phyloP scores from a whole-genome alignment of 1,139 yeast species.

The Nakaseomyces sp. region DNA sequence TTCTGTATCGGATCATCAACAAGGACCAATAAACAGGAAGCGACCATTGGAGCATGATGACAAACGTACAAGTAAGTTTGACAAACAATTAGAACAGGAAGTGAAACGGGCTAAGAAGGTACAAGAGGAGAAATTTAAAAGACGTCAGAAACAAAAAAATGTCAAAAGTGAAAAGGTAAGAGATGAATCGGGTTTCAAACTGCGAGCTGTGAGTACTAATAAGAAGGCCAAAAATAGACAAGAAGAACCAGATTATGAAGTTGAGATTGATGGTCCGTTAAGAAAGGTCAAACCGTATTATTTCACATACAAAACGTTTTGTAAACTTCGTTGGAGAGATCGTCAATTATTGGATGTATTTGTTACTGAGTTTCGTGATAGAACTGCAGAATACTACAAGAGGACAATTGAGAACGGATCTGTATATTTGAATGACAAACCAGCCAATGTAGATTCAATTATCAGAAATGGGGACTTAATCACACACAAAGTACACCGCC shows the following conservation, averaged over 20 bases:
- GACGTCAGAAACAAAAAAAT: conserved; percentile 4
- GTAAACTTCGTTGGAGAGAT: conserved; percentile 88
- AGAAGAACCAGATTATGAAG: conserved; percentile 30
- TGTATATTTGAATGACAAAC: conserved; percentile 59
- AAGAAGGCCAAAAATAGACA: conserved; percentile 22
- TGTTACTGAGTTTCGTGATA: conserved; percentile 73
- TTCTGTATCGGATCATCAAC: not conserved
- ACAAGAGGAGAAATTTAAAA: conserved; percentile 30
- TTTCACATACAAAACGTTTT: conserved; percentile 82
- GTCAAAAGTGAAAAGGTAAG: conserved; percentile 13
- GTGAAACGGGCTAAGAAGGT: conserved; percentile 12
- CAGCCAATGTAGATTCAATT: conserved; percentile 56
- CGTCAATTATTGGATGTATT: conserved; percentile 71
- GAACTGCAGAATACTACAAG: conserved; percentile 59
- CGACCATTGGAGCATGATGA: not conserved
- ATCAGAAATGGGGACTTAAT: conserved; percentile 81
- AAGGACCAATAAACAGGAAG: not conserved
- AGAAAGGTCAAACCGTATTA: conserved; percentile 78
- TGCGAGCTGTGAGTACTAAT: conserved; percentile 22
- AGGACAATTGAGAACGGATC: conserved; percentile 62
- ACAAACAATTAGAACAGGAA: conserved; percentile 12
- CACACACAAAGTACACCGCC: conserved; percentile 74
- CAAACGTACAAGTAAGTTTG: conserved; percentile 9
- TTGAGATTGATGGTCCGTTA: conserved; percentile 46
- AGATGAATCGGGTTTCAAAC: conserved; percentile 28